Base-by-base conservation (phyloP, 805 yeast species). In the Millerozyma acaciae region DNA sequence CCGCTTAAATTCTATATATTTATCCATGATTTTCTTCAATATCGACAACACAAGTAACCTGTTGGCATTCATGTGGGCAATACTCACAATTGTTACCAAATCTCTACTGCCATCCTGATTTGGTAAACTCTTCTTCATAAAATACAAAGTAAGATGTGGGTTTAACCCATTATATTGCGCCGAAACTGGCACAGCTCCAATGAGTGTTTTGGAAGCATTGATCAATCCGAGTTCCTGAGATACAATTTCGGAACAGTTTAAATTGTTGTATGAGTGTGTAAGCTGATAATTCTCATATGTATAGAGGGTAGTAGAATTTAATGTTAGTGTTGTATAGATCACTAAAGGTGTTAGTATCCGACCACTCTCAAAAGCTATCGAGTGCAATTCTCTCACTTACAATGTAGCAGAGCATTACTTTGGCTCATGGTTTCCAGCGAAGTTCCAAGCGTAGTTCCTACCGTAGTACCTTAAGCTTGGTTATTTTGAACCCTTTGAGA, bases 281-380 rank as follows among this genome's bases (percentile, higher is more conserved):
- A 77, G 51, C 16, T 57, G 60, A 28, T 56, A 52, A 47, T 75
- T 75, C 43, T 77, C 82, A 41, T 75, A 66, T 8, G 82, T 71
- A 50, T 73, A 78, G 9, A 77, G 57, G 0, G 83, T 76, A 5
- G 81, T 73, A 12, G 83, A 76, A 47, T 78, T 77, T 34, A 60
- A 53, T 4, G 77, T 68, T 24, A 73, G 56, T 3, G 77, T 68
- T 14, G 74, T 67, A 43, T 64, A 68, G 13, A 73, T 59, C 40
- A 73, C 74, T 68, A 30, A 14, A 16, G 10, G 4, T 4, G 46
- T 48, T 47, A 47, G 46, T 49, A 45, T 24, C n/a, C n/a, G n/a
- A n/a, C n/a, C n/a, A n/a, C n/a, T n/a, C n/a, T n/a, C n/a, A n/a
- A n/a, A n/a, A n/a, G n/a, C n/a, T n/a, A n/a, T n/a, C n/a, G n/a